Base-by-base conservation (phyloP, 805 yeast species). In the Spathaspora sp. region DNA sequence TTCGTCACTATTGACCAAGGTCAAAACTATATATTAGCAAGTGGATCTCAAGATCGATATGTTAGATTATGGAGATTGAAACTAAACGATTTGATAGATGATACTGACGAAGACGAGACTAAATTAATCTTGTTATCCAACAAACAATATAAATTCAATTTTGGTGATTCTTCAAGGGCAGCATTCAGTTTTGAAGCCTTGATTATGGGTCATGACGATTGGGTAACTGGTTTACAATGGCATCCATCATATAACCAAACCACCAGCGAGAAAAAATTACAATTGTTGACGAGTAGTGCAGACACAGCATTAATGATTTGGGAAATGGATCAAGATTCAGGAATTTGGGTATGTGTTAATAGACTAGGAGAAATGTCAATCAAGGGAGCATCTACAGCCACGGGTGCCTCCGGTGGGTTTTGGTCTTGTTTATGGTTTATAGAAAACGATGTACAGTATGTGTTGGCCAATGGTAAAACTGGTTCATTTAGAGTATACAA, bases 331-430 rank as follows among this genome's bases (percentile, higher is more conserved):
- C 73, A 72, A 45, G 76, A 80, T 2, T 87, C 96, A 5, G 97
- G 97, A 2, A 85, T 94, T 46, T 94, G 99, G 99, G 76, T 88
- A 18, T 87, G 96, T 48, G 77, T 78, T 8, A 73, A 85, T 17
- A 75, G 98, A 58, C 71, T 94, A 17, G 99, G 99, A 45, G 98
- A 96, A 60, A 77, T 94, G 54, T 86, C 96, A 43, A 87, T 91
- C 47, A 93, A 94, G 68, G 99, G 99, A 60, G 97, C 99, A 0
- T 87, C 96, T 3, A 91, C 99, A 0, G 99, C 99, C 3, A 94
- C 99, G 0, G 99, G 99, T 6, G 87, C 99, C 0, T 83, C 83
- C 7, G 86, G 86, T 39, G 86, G 86, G 1, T 81, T 81, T 59
- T 81, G 83, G 83, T 73, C 79, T 5, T 75, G 80, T 44, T 61